These are phyloP conservation scores for Geotrichum siamense DNA, from an alignment of 1,139 yeast species.

Conservation along the genomic window DNA sequence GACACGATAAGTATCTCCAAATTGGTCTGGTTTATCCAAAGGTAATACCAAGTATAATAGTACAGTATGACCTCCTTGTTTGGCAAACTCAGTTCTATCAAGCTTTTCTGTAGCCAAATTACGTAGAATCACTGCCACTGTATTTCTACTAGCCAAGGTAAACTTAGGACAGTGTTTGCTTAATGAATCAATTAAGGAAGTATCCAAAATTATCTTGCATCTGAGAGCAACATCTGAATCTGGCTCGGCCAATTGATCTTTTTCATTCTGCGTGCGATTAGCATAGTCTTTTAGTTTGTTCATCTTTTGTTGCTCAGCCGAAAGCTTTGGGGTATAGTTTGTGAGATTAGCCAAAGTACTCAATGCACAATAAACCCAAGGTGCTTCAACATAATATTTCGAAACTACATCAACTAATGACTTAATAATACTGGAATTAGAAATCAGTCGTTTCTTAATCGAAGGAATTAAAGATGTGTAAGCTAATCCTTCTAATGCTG, in stretches of 20 bases:
- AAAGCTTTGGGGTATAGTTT: slow-evolving; percentile 30
- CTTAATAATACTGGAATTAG: slow-evolving; percentile 22
- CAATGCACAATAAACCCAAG: slow-evolving; percentile 32
- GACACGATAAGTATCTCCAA: slow-evolving; percentile 17
- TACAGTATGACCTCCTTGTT: slow-evolving; percentile 36
- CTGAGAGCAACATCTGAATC: slow-evolving; percentile 26
- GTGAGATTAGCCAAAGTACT: slow-evolving; percentile 31
- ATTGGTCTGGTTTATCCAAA: slow-evolving; percentile 17
- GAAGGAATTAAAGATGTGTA: slow-evolving; percentile 31
- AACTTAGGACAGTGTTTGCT: slow-evolving; percentile 27
- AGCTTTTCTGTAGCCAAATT: slow-evolving; percentile 32
- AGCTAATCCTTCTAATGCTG: slow-evolving; percentile 37
- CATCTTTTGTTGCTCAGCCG: slow-evolving; percentile 31
- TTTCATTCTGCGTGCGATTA: slow-evolving; percentile 23
- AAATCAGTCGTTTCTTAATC: slow-evolving; percentile 29
- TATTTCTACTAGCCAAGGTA: slow-evolving; percentile 28
- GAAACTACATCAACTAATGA: slow-evolving; percentile 21
- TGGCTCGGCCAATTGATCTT: slow-evolving; percentile 21
- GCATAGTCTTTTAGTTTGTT: slow-evolving; percentile 32
- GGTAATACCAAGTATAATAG: slow-evolving; percentile 29
- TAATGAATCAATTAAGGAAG: slow-evolving; percentile 28
- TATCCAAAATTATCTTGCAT: slow-evolving; percentile 26
- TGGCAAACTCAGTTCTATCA: slow-evolving; percentile 27
- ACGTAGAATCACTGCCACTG: slow-evolving; percentile 29
- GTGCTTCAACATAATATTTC: slow-evolving; percentile 19